These are phyloP conservation scores for Hypoxylon perforatum DNA, from an alignment of 495 filamentous ascomycete genomes.

Conservation along the genomic window DNA sequence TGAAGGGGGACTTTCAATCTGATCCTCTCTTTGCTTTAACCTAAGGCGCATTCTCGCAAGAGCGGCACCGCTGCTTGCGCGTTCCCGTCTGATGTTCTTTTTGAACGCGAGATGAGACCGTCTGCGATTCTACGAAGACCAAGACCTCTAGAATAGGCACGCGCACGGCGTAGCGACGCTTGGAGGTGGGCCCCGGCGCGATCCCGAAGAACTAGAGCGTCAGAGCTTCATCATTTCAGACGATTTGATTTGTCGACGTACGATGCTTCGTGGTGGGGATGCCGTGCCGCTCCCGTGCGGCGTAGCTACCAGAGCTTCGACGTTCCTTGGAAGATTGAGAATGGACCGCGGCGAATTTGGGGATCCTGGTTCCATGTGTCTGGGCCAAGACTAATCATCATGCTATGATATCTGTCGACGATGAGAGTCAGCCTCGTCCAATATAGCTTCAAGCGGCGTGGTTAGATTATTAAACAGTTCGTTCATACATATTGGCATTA, in stretches of 20 bases:
- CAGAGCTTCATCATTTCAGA: not conserved
- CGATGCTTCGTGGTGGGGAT: slow-evolving; percentile 11
- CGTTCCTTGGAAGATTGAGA: not conserved
- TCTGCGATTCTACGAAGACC: not conserved
- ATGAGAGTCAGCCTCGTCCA: too few relatives aligned
- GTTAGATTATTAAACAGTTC: too few relatives aligned
- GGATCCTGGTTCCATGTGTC: too few relatives aligned
- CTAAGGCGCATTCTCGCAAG: not conserved
- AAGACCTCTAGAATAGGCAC: not conserved
- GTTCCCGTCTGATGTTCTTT: not conserved
- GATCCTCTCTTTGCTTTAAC: slow-evolving; percentile 1
- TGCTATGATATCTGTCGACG: too few relatives aligned
- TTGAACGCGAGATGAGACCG: not conserved
- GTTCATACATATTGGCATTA: too few relatives aligned
- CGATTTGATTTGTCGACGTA: slow-evolving; percentile 15
- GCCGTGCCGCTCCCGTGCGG: slow-evolving; percentile 9
- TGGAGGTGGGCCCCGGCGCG: not conserved
- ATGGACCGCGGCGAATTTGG: too few relatives aligned
- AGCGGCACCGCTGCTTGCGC: not conserved
- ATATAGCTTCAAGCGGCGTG: too few relatives aligned
- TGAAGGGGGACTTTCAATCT: not conserved
- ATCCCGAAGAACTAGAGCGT: not conserved
- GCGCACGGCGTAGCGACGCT: slow-evolving; percentile 9
- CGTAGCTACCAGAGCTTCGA: slow-evolving; percentile 10
- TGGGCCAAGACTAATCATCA: too few relatives aligned